A percentile compares a stretch with the other conserved stretches of the same genome.
phyloP scores from a whole-genome alignment of 352 stramenopile species.

The Pythium coloratum region DNA sequence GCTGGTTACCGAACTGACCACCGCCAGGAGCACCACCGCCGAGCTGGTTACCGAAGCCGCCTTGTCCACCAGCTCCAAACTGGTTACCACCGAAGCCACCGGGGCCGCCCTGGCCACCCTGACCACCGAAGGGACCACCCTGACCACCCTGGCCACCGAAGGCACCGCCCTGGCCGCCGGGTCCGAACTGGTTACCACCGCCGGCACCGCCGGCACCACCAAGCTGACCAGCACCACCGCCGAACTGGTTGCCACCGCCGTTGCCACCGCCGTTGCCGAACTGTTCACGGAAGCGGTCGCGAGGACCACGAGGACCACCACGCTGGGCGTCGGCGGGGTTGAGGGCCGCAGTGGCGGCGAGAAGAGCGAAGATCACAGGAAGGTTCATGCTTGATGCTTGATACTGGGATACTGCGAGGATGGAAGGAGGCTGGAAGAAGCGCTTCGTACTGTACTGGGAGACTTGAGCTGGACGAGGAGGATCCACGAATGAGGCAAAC shows the following conservation, averaged over 20 bases:
- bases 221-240: neutral
- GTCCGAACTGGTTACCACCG: slow-evolving; percentile 1
- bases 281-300: slow-evolving; percentile 14
- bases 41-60: neutral
- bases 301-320: neutral
- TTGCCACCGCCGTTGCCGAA: slow-evolving; percentile 10
- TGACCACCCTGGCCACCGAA: neutral
- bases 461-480: slow-evolving; percentile 16
- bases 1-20: neutral
- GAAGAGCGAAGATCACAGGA: neutral
- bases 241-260: neutral
- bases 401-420: too few relatives aligned
- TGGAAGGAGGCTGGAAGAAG: neutral
- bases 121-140: too few relatives aligned
- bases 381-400: slow-evolving; percentile 9
- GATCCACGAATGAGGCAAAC: slow-evolving; percentile 17
- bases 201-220: slow-evolving; percentile 6
- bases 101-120: too few relatives aligned
- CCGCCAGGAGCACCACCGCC: neutral
- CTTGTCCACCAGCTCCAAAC: slow-evolving; percentile 8
- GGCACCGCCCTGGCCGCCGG: neutral
- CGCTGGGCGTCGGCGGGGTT: neutral
- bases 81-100: slow-evolving; percentile 5
- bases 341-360: slow-evolving; percentile 1
- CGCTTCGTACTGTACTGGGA: neutral